Evolutionary conservation across 176 grass and related monocot genomes (phyloP).

Genomic region (Cocos nucifera): DNA sequence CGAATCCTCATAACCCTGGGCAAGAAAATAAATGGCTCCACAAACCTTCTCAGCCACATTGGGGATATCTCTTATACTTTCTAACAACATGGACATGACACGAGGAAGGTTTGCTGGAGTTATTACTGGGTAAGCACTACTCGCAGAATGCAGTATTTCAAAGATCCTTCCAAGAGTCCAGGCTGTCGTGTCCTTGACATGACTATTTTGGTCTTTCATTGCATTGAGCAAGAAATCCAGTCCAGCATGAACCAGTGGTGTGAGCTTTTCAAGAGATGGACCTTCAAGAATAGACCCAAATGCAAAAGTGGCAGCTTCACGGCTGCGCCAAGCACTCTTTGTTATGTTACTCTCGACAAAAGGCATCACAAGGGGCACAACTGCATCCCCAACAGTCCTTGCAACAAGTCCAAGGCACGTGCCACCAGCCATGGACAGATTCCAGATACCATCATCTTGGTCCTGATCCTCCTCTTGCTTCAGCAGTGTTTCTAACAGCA

Average conservation of each 20-base stretch:
- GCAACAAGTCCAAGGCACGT: slow-evolving; percentile 69
- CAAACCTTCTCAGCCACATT: slow-evolving; percentile 86
- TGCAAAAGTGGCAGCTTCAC: slow-evolving; percentile 83
- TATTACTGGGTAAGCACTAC: slow-evolving; percentile 56
- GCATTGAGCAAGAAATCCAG: slow-evolving; percentile 69
- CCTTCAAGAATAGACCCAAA: slow-evolving; percentile 98
- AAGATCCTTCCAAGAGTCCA: slow-evolving; percentile 96
- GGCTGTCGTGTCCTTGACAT: slow-evolving; percentile 87
- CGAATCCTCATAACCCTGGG: slow-evolving; percentile 70
- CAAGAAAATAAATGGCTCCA: slow-evolving; percentile 86
- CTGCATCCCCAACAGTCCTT: slow-evolving; percentile 63
- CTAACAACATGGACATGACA: slow-evolving; percentile 67
- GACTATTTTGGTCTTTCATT: slow-evolving; percentile 69
- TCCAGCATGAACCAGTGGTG: slow-evolving; percentile 45
- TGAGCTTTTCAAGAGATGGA: slow-evolving; percentile 66
- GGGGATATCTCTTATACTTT: slow-evolving; percentile 76
- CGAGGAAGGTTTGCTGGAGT: slow-evolving; percentile 63
- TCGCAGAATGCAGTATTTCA: slow-evolving; percentile 70
- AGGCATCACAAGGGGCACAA: slow-evolving; percentile 72
- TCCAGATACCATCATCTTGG: slow-evolving; percentile 83
- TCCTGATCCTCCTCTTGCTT: slow-evolving; percentile 96
- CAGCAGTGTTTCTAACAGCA: slow-evolving; percentile 76
- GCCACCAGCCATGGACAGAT: slow-evolving; percentile 68
- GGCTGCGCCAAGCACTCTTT: slow-evolving; percentile 63
- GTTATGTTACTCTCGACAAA: slow-evolving; percentile 76